A percentile compares a stretch with the other conserved stretches of the same genome.
Conservation (phyloP, 164 flowering plant genomes). For the Vitis labrusca region DNA sequence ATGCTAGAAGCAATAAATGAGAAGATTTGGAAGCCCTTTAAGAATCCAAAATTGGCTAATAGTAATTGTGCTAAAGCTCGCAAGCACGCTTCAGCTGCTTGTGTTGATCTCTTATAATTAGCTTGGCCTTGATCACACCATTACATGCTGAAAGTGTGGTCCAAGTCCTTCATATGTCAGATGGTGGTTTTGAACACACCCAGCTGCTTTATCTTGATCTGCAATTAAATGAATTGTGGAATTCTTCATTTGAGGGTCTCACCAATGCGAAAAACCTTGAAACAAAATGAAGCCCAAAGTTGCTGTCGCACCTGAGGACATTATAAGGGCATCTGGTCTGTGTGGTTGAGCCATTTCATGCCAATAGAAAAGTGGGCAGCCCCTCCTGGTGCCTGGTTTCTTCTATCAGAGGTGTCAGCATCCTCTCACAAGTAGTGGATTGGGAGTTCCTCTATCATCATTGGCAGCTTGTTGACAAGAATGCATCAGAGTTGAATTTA, state of each 20-base stretch:
- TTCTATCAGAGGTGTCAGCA: constrained; percentile 86
- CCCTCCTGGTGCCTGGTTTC: constrained; percentile 94
- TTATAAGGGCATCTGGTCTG: constrained; percentile 70
- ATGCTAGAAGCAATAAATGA: constrained; percentile 86
- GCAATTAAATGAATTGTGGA: constrained; percentile 68
- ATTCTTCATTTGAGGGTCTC: constrained; percentile 60
- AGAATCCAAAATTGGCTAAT: constrained; percentile 86
- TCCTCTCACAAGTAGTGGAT: constrained; percentile 66
- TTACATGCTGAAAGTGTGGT: constrained; percentile 33
- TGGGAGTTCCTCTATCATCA: constrained; percentile 95
- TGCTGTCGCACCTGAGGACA: constrained; percentile 68
- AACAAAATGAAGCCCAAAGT: constrained; percentile 62
- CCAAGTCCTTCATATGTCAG: constrained; percentile 28
- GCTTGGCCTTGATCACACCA: constrained; percentile 79
- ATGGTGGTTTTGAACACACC: constrained; percentile 39
- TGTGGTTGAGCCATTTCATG: constrained; percentile 65
- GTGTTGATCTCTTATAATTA: constrained; percentile 75
- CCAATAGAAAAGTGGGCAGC: constrained; percentile 92
- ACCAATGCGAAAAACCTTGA: constrained; percentile 48
- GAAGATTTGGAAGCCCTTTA: constrained; percentile 84
- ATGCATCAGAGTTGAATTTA: constrained; percentile 20
- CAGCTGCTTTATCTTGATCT: constrained; percentile 73
- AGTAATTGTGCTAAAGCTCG: constrained; percentile 76
- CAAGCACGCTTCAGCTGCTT: constrained; percentile 85
- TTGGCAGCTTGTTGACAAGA: constrained; percentile 85